Evolutionary conservation across 2,329 filamentous ascomycete genomes (phyloP).

Genomic region (Zalaria obscura): DNA sequence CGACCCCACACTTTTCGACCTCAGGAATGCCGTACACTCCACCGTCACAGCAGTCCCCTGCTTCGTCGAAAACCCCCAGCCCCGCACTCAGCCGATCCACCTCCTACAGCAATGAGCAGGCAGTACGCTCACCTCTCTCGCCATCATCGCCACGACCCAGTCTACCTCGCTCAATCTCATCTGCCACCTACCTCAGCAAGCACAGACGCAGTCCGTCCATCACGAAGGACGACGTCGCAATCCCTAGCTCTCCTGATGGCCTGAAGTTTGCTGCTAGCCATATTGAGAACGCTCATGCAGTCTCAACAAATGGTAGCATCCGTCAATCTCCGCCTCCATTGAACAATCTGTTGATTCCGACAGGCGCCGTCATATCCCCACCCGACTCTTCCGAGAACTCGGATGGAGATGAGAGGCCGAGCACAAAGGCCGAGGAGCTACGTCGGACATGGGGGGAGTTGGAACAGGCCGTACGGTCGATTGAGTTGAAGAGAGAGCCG

Average conservation of each 20-base stretch:
- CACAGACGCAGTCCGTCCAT: constrained; percentile 45
- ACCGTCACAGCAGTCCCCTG: constrained; percentile 51
- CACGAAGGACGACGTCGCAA: constrained; percentile 15
- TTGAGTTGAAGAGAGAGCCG: constrained; percentile 49
- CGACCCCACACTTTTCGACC: constrained; percentile 15
- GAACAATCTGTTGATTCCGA: constrained; percentile 62
- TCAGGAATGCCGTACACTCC: constrained; percentile 77
- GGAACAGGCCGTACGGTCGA: constrained; percentile 68
- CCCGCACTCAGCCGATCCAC: constrained; percentile 35
- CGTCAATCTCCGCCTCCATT: constrained; percentile 75
- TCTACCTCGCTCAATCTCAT: constrained; percentile 42
- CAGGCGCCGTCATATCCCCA: constrained; percentile 76
- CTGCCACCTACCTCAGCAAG: constrained; percentile 46
- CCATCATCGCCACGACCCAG: constrained; percentile 27
- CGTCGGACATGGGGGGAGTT: constrained; percentile 47
- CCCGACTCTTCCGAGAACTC: constrained; percentile 72
- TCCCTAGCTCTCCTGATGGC: not conserved
- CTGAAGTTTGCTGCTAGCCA: not conserved
- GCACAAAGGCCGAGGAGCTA: constrained; percentile 22
- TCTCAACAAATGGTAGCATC: constrained; percentile 43
- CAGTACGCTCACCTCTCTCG: constrained; percentile 19
- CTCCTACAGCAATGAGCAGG: constrained; percentile 31
- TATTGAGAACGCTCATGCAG: constrained; percentile 4
- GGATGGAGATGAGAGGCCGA: constrained; percentile 52
- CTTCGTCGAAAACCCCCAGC: constrained; percentile 38